Conservation (phyloP, 768 basidiomycete genomes). For the Boletales sp. region DNA sequence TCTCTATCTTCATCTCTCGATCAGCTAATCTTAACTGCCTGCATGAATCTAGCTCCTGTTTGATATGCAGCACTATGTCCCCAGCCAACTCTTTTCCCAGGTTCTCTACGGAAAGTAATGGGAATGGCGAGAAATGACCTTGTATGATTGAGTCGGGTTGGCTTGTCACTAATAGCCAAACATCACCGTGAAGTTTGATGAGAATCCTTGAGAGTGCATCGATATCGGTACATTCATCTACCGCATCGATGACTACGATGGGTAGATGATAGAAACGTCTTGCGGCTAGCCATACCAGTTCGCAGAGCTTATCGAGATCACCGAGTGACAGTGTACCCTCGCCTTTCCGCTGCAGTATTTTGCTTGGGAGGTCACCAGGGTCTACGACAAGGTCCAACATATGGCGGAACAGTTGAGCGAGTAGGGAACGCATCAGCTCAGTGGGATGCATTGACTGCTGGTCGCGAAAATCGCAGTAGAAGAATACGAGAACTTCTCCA, state of each 20-base stretch:
- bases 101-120: not conserved
- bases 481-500: not conserved
- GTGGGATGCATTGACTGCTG: not conserved
- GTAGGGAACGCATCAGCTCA: constrained; percentile 6
- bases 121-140: not conserved
- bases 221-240: constrained; percentile 1
- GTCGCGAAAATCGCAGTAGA: constrained; percentile 11
- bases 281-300: not conserved
- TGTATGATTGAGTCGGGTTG: not conserved
- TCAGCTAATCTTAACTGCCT: not conserved
- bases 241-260: not conserved
- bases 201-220: not conserved
- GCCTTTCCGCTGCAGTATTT: constrained; percentile 1
- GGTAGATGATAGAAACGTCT: not conserved
- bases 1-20: not conserved
- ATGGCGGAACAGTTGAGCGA: constrained; percentile 3
- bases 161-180: not conserved
- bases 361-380: not conserved
- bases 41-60: not conserved
- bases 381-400: not conserved
- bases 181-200: not conserved
- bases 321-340: not conserved
- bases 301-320: not conserved
- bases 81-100: not conserved
- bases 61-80: not conserved